Conservation (phyloP, 2,329 filamentous ascomycete genomes). For the Cercospora sp. region DNA sequence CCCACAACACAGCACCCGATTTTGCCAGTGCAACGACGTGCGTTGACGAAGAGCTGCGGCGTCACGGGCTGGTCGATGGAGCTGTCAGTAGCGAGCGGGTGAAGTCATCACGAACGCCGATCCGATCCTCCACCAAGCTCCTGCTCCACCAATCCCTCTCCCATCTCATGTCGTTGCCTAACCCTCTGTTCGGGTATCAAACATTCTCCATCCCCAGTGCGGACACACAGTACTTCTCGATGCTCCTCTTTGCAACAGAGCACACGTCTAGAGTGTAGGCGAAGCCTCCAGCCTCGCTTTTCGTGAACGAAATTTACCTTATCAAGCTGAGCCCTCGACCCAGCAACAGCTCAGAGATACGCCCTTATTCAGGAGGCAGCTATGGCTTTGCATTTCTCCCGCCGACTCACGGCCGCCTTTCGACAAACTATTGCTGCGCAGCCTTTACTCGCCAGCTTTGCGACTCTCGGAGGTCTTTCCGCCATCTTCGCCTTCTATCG, state of each 20-base stretch:
- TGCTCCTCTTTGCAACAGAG: background rate
- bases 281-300: background rate
- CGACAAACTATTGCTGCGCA: background rate
- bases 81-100: conserved; percentile 4
- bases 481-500: conserved; percentile 19
- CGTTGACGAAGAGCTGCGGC: background rate
- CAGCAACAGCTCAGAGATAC: background rate
- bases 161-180: background rate
- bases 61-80: background rate
- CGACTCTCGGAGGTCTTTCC: conserved; percentile 4
- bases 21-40: background rate
- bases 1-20: background rate
- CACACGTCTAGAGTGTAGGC: background rate
- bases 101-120: conserved; percentile 8
- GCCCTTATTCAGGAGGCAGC: too few relatives aligned
- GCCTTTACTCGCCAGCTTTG: conserved; percentile 8
- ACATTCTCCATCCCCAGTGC: background rate
- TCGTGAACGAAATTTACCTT: background rate
- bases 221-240: background rate
- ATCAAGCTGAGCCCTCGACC: background rate
- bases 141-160: background rate
- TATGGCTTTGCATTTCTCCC: conserved; percentile 3
- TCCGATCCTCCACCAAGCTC: background rate
- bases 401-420: background rate
- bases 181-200: background rate